Base-by-base conservation (phyloP, 2,329 filamentous ascomycete genomes). In the Talaromyces sp. region DNA sequence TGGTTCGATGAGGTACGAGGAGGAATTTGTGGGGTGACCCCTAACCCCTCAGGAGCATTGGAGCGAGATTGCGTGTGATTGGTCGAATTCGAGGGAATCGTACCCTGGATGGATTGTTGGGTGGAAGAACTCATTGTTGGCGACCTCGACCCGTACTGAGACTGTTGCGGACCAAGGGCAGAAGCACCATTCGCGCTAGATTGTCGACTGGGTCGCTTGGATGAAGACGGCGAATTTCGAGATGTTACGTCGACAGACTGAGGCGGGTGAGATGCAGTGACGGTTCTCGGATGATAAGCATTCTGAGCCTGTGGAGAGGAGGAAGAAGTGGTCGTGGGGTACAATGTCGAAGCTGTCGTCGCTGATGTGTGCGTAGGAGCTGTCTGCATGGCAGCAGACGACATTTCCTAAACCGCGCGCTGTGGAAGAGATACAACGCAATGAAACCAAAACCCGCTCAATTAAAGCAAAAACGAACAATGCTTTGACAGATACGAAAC, bases 1-100 rank as follows among this genome's bases (percentile, higher is more conserved):
- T 88, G 86, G 69, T 87, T 90, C 50, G 92, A 95, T 14, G 93
- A 96, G 8, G 91, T 93, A 73, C 93, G 91, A 57, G 91, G 93
- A 63, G 90, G 89, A 70, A 91, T 84, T 27, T 91, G 89, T 62
- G 90, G 87, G 35, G 77, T 77, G 65, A 78, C 80, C 85, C 78
- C 80, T 85, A 87, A 78, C 82, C 86, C 78, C 80, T 85, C 79
- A 62, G 78, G 74, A 49, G 75, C 73, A 52, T 73, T 70, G 37
- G 69, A 70, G 70, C 71, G 77, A 65, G 70, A 73, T 69, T 75
- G 72, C 65, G 72, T 73, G 60, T 72, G 70, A 43, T 69, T 66
- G 47, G 75, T 61, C 65, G 76, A 69, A 60, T 69, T 63, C 61
- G 71, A 70, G 63, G 72, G 63, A 37, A 72, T 64, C 58, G 76